Conservation (phyloP, 768 basidiomycete genomes). For the Leccinum subtestaceum region DNA sequence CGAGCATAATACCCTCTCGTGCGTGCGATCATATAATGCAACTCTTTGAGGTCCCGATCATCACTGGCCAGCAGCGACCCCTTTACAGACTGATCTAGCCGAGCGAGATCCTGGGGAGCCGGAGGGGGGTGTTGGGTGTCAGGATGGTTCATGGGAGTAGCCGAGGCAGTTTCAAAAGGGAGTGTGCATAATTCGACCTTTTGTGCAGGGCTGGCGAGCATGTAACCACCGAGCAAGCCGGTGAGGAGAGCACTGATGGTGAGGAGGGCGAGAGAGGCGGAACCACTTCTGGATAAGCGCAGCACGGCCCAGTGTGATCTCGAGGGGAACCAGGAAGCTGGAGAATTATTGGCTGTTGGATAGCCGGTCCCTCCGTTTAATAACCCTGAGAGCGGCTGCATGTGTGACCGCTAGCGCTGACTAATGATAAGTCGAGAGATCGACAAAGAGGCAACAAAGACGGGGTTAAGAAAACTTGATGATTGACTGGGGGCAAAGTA, state of each 20-base stretch:
- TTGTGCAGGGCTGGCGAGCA: conserved; percentile 16
- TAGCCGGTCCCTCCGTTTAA: conserved; percentile 6
- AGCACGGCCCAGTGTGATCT: conserved; percentile 12
- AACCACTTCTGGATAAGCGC: conserved; percentile 17
- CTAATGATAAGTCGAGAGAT: too few species aligned
- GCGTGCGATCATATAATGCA: conserved; percentile 33
- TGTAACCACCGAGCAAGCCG: conserved; percentile 28
- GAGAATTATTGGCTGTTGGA: conserved; percentile 19
- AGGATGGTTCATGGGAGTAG: background rate
- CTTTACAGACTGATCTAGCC: background rate
- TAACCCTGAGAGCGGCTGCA: background rate
- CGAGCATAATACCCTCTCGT: conserved; percentile 44
- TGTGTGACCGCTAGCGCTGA: background rate
- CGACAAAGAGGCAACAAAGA: too few species aligned
- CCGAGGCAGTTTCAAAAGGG: conserved; percentile 12
- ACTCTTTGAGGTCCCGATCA: conserved; percentile 30
- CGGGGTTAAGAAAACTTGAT: too few species aligned
- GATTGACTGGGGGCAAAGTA: too few species aligned
- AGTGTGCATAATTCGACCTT: conserved; percentile 19
- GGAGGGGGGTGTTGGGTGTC: background rate
- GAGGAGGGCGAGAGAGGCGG: conserved; percentile 13
- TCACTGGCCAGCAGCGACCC: conserved; percentile 17
- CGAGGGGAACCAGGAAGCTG: conserved; percentile 4
- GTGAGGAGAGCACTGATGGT: conserved; percentile 20
- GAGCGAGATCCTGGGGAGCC: background rate